phyloP scores from a whole-genome alignment of 176 grass and related monocot genomes.

The Panicum miliaceum region DNA sequence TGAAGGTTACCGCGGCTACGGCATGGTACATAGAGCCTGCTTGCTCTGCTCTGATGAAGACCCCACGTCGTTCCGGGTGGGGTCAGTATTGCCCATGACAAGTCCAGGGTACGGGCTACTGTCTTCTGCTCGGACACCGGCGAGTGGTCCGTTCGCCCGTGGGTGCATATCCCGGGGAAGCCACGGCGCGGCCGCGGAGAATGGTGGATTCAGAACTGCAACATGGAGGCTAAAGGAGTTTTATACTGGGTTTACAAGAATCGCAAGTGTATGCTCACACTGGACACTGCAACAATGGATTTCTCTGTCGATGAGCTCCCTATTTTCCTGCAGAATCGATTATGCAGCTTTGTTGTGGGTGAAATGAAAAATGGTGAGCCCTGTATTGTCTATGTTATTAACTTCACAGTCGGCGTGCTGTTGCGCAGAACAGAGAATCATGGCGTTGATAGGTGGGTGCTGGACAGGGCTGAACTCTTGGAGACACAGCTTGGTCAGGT shows the following conservation, averaged over 20 bases:
- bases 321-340: not conserved
- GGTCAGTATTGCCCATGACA: not conserved
- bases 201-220: not conserved
- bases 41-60: constrained; percentile 5
- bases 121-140: not conserved
- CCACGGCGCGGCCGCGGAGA: not conserved
- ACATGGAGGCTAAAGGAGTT: constrained; percentile 3
- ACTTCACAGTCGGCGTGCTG: not conserved
- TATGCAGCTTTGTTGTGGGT: not conserved
- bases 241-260: constrained; percentile 13
- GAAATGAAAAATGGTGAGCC: not conserved
- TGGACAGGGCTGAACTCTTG: not conserved
- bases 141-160: not conserved
- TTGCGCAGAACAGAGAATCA: not conserved
- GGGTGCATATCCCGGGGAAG: not conserved
- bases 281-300: not conserved
- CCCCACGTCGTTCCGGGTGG: not conserved
- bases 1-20: not conserved
- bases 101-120: not conserved
- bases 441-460: not conserved
- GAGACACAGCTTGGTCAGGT: not conserved
- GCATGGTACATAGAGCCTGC: not conserved
- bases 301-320: constrained; percentile 16
- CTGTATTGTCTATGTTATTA: not conserved
- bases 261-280: not conserved